Evolutionary conservation across 352 stramenopile genomes (phyloP), one percentile per base, ranked within the genome.

Genomic region (Phytopythium aichiense): DNA sequence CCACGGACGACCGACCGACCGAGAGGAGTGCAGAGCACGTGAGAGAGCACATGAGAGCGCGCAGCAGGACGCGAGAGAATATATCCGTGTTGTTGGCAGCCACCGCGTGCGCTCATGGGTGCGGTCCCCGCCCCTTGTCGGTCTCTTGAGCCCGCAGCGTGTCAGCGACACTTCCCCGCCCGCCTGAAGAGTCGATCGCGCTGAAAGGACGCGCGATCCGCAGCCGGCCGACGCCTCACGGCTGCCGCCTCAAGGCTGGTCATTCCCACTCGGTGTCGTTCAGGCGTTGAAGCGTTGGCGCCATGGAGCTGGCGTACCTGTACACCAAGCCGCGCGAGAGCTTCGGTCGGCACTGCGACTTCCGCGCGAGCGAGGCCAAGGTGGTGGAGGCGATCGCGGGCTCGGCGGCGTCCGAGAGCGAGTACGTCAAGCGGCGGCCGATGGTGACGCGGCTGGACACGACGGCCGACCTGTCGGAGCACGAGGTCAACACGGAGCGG

Each of bases 401-500:
- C 52, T 96, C 82, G 3, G 78, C 96, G 53, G 73, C 88, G 18
- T 89, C 95, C 63, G 87, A 97, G 58, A 79, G 92, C 45, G 84
- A 98, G 63, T 98, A 98, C 65, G 79, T 97, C 31, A 74, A 83
- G 55, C 74, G 90, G 16, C 95, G 96, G 20, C 90, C 91, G 2
- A 96, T 88, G 68, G 73, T 96, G 61, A 90, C 78, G 15, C 73
- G 79, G 18, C 73, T 97, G n/a, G 89, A 97, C 65, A 98, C 92
- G 46, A 96, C 83, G 38, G 88, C 89, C n/a, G 69, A 94, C 68
- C 95, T 94, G 74, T 95, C 82, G 13, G 91, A 97, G 75, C 89
- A 97, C 54, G 89, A 97, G 58, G 89, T 95, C 23, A 98, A 98
- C 61, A 98, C 95, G 2, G 93, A 98, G 67, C 77, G 91, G 31